These are phyloP conservation scores for Hypericum androsaemum DNA, from an alignment of 345 rosid genomes.

Conservation along the genomic window DNA sequence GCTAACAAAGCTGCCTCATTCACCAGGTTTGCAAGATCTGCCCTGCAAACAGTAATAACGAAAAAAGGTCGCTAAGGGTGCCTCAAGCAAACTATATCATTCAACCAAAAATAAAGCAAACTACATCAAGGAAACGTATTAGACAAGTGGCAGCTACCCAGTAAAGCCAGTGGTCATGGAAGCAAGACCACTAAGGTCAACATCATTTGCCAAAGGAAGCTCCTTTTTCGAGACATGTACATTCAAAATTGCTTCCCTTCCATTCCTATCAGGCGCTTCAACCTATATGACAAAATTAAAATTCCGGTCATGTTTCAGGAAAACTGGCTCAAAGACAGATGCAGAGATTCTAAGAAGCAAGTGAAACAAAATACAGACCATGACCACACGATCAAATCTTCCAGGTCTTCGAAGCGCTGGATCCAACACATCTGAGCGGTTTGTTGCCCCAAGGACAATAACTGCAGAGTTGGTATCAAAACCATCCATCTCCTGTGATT, in stretches of 20 bases:
- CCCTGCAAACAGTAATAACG: conserved; percentile 40
- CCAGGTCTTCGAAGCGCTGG: conserved; percentile 95
- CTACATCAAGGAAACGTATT: conserved; percentile 3
- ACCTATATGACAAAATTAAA: conserved; percentile 40
- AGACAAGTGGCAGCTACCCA: conserved; percentile 43
- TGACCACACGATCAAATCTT: conserved; percentile 95
- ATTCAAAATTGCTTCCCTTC: conserved; percentile 87
- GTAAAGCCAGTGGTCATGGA: conserved; percentile 96
- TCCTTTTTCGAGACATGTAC: conserved; percentile 78
- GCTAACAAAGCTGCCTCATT: conserved; percentile 98
- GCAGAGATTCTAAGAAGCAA: conserved; percentile 8
- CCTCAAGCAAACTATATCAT: conserved; percentile 5
- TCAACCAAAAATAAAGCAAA: too few relatives aligned
- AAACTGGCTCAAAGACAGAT: conserved; percentile 7
- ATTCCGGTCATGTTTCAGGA: not conserved
- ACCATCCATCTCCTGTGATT: conserved; percentile 95
- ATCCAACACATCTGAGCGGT: conserved; percentile 92
- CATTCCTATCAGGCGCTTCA: conserved; percentile 79
- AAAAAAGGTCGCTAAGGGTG: conserved; percentile 1
- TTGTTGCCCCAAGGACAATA: conserved; percentile 96
- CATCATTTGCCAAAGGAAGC: conserved; percentile 71
- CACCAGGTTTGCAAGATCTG: conserved; percentile 94
- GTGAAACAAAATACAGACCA: conserved; percentile 40
- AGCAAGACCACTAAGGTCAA: conserved; percentile 69
- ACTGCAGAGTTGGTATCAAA: conserved; percentile 93